Percentiles rank a stretch among this genome's conserved stretches.
These are phyloP conservation scores for Musa acuminata DNA, from an alignment of 176 grass and related monocot genomes.

Conservation along the genomic window DNA sequence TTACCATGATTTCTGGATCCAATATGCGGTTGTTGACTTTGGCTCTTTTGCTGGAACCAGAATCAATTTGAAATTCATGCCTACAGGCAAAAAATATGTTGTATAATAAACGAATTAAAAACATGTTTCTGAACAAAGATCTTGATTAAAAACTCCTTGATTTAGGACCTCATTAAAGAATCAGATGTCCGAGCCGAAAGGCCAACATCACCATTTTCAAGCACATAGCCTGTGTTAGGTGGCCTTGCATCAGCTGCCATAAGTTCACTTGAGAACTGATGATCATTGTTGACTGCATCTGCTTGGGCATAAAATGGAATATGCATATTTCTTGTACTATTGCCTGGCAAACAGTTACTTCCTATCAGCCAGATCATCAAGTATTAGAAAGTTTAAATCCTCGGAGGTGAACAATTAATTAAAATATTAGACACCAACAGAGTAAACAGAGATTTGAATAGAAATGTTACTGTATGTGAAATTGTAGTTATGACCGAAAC, in stretches of 20 bases:
- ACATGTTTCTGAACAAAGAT: not conserved
- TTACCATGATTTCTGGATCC: constrained; percentile 6
- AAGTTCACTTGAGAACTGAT: not conserved
- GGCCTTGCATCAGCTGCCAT: not conserved
- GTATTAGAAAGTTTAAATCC: too few relatives aligned
- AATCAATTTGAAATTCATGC: not conserved
- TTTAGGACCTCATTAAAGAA: constrained; percentile 4
- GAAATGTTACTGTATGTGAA: not conserved
- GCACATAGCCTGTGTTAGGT: not conserved
- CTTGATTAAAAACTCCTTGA: not conserved
- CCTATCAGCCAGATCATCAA: not conserved
- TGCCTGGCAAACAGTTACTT: not conserved
- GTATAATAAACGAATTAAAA: too few relatives aligned
- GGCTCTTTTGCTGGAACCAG: not conserved
- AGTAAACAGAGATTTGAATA: not conserved
- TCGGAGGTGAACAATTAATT: too few relatives aligned
- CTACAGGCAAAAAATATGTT: not conserved
- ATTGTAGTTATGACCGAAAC: not conserved
- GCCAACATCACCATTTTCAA: not conserved
- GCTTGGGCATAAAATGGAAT: not conserved
- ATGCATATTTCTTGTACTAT: constrained; percentile 2
- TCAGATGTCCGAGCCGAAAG: constrained; percentile 2
- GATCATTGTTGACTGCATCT: not conserved
- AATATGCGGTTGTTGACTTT: not conserved
- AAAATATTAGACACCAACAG: not conserved